Evolutionary conservation across 805 yeast species (phyloP).

Genomic region (Candida golubevii): DNA sequence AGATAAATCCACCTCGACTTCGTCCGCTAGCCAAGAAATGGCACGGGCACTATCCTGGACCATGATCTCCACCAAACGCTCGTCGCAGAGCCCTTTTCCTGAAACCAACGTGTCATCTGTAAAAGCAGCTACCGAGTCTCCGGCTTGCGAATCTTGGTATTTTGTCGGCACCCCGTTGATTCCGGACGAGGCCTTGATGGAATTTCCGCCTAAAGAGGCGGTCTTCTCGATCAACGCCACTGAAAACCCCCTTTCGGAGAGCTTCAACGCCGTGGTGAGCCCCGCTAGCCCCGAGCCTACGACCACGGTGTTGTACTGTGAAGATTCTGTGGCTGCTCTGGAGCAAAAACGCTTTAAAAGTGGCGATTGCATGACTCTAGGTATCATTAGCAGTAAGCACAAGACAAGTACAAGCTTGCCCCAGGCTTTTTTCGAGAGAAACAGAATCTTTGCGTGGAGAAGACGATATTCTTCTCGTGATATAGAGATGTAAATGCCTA

Average conservation of each 20-base stretch:
- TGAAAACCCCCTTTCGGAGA: conserved; percentile 34
- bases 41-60: conserved; percentile 27
- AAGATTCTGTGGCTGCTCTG: conserved; percentile 1
- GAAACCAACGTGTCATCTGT: conserved; percentile 28
- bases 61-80: conserved; percentile 23
- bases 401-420: conserved; percentile 5
- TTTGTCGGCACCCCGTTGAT: conserved; percentile 43
- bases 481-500: no score
- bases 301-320: conserved; percentile 25
- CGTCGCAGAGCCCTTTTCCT: conserved; percentile 28
- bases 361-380: conserved; percentile 2
- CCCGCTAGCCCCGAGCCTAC: conserved; percentile 60
- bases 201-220: conserved; percentile 51
- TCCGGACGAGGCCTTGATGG: conserved; percentile 59
- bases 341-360: not conserved
- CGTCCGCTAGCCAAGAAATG: conserved; percentile 29
- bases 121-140: conserved; percentile 28
- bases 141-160: conserved; percentile 19
- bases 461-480: no score
- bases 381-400: conserved; percentile 4
- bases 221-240: conserved; percentile 49
- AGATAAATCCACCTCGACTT: conserved; percentile 26
- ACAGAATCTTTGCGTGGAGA: not conserved
- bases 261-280: conserved; percentile 39
- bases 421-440: not conserved